Evolutionary conservation across 768 basidiomycete species (phyloP).

Genomic region (Rhizopogon rudus): DNA sequence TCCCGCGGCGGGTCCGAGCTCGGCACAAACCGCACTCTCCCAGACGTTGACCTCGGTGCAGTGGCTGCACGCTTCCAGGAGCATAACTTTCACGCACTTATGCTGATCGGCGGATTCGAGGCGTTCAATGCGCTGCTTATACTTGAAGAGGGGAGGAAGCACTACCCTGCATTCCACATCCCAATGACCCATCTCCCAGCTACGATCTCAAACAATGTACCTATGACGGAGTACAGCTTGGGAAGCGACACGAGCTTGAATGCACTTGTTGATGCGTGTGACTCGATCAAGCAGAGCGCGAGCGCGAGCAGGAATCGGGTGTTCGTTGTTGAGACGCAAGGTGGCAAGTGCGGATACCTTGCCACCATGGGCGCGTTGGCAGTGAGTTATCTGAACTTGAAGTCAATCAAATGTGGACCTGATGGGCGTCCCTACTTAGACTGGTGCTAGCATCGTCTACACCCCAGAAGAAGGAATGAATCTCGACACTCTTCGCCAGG

Average conservation of each 20-base stretch:
- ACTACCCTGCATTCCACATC: conserved; percentile 91
- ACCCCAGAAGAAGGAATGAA: conserved; percentile 89
- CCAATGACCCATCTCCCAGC: conserved; percentile 96
- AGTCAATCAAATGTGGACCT: not conserved
- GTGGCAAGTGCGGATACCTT: conserved; percentile 94
- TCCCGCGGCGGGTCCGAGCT: conserved; percentile 99
- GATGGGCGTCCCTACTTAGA: conserved; percentile 35
- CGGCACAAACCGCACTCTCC: conserved; percentile 90
- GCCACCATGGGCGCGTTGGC: conserved; percentile 95
- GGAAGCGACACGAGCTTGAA: conserved; percentile 98
- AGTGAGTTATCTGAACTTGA: conserved; percentile 42
- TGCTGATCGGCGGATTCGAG: conserved; percentile 97
- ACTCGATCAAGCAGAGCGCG: conserved; percentile 98
- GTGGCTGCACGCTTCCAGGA: conserved; percentile 91
- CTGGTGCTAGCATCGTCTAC: conserved; percentile 90
- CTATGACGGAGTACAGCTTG: conserved; percentile 92
- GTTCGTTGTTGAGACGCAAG: conserved; percentile 97
- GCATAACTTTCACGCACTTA: conserved; percentile 67
- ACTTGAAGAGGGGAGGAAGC: conserved; percentile 72
- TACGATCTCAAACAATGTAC: conserved; percentile 97
- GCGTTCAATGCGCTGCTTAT: conserved; percentile 77
- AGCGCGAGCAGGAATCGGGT: conserved; percentile 94
- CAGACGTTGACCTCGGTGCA: conserved; percentile 80
- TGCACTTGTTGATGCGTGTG: conserved; percentile 94
- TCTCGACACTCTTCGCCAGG: conserved; percentile 73